Evolutionary conservation across 306 rosid species (phyloP), one percentile per base, ranked within the genome.

Genomic region (Cucumis melo): DNA sequence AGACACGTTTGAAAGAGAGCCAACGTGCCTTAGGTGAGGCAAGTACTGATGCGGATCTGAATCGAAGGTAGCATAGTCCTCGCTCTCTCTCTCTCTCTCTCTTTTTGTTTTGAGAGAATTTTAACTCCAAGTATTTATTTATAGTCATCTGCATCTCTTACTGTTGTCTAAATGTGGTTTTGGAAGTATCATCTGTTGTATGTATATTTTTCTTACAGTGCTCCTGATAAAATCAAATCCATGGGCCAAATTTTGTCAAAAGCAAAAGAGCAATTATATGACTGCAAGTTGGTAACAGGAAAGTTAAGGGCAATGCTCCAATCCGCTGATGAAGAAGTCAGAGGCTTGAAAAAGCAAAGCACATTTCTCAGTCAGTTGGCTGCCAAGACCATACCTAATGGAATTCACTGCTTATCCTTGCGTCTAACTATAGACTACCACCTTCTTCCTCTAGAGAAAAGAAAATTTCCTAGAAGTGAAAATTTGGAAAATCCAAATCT

Each of bases 311-410:
- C 98, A 79, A 95, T 95, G 97, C 91, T 95, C 80, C 97, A 90
- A 83, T 86, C 97, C 70, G 91, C 97, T 19, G 98, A 92, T 82
- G 97, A 92, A 79, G 95, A 90, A 77, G 98, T 92, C 75, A 87
- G 98, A 85, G 85, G 87, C 86, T 82, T 92, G 82, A 95, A 90
- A 87, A 95, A 89, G 80, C 97, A 95, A 83, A 95, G 98, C 90
- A 89, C 98, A 67, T 92, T 92, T 78, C 93, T 95, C 73, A 92
- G 96, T 88, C 99, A 95, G 90, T 81, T 92, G 78, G 99, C 98
- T 87, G 99, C 99, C 36, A 95, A 95, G 87, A 92, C 99, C 73
- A 86, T 95, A 55, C 99, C 99, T 72, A 92, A 88, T 84, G 99
- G 96, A 84, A 90, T 95, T 80, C 97, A 95, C 86, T 95, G 99